phyloP scores from a whole-genome alignment of 495 filamentous ascomycete species.

The Clohesyomyces aquaticus region DNA sequence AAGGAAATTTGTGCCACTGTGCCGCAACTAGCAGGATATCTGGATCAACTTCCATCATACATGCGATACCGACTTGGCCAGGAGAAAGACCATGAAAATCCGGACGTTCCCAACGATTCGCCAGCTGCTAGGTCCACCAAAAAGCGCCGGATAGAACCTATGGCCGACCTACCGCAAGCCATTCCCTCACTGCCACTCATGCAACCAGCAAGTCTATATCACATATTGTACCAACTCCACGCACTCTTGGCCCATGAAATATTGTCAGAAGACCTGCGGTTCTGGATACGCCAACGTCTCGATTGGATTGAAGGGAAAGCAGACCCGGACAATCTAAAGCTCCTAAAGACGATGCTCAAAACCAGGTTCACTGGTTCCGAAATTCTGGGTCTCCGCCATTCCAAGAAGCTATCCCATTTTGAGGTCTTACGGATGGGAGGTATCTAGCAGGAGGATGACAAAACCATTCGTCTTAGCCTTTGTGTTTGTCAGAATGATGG shows the following conservation, averaged over 20 bases:
- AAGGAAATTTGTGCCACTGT: conserved; percentile 29
- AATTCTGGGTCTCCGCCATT: neutral
- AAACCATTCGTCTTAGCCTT: neutral
- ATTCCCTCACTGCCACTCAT: neutral
- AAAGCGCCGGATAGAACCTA: no score
- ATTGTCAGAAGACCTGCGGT: conserved; percentile 3
- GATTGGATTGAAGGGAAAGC: conserved; percentile 10
- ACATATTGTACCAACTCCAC: conserved; percentile 16
- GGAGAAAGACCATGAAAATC: neutral
- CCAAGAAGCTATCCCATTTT: neutral
- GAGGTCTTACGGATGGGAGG: neutral
- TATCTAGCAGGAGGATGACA: neutral
- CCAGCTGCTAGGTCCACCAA: no score
- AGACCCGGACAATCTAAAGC: conserved; percentile 4
- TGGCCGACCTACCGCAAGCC: neutral
- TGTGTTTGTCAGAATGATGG: neutral
- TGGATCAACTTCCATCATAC: conserved; percentile 10
- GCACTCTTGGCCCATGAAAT: neutral
- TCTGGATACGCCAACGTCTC: conserved; percentile 11
- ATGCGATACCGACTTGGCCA: neutral
- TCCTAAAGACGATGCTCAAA: conserved; percentile 17
- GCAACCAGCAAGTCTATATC: conserved; percentile 8
- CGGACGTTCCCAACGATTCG: no score
- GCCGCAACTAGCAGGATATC: conserved; percentile 29
- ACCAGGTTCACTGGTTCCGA: neutral